A percentile compares a stretch with the other conserved stretches of the same genome.
These are phyloP conservation scores for Beauveria bassiana DNA, from an alignment of 2,329 filamentous ascomycete species.

Conservation along the genomic window DNA sequence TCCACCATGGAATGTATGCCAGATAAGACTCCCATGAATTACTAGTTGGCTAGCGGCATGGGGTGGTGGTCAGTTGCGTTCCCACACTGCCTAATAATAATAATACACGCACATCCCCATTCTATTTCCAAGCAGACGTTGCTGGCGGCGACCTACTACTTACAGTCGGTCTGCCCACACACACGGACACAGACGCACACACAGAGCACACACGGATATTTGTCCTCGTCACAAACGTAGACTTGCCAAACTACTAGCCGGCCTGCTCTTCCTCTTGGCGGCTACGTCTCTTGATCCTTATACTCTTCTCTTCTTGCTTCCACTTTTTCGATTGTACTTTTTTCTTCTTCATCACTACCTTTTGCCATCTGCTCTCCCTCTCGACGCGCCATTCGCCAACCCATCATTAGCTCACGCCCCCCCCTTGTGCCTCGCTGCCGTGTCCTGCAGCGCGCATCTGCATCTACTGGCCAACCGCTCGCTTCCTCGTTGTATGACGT, in stretches of 20 bases:
- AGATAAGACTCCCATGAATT: not conserved
- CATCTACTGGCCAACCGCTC: not conserved
- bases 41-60: not conserved
- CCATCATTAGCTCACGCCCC: not conserved
- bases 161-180: not conserved
- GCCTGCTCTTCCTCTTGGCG: not conserved
- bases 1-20: not conserved
- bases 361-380: not conserved
- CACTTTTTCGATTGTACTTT: not conserved
- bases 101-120: not conserved
- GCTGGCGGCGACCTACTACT: not conserved
- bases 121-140: not conserved
- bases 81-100: not conserved
- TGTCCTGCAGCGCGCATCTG: constrained; percentile 1
- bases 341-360: not conserved
- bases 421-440: not conserved
- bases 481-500: not conserved
- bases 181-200: not conserved
- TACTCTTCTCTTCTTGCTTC: not conserved
- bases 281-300: not conserved
- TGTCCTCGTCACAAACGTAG: not conserved
- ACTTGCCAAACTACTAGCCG: not conserved
- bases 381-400: not conserved
- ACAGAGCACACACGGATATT: not conserved
- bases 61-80: not conserved